phyloP scores from a whole-genome alignment of 1,284 basidiomycete genomes.

The Heterobasidion parviporum region DNA sequence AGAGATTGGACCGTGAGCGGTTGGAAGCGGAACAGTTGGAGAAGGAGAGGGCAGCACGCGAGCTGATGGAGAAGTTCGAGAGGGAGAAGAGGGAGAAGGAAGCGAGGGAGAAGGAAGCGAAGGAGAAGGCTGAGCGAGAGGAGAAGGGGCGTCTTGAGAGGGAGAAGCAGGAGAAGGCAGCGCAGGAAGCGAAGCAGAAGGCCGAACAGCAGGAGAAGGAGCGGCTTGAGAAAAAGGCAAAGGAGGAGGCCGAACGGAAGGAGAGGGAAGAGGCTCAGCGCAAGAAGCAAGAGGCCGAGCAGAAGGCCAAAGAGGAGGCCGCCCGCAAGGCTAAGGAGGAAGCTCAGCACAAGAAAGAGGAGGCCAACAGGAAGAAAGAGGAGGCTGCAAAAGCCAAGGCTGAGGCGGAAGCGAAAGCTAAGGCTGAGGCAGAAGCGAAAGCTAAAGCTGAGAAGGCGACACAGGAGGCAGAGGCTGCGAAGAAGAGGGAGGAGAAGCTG shows the following conservation, averaged over 20 bases:
- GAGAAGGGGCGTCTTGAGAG: too few relatives aligned
- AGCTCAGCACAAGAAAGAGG: too few relatives aligned
- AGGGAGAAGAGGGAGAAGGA: not conserved
- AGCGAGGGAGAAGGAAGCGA: slow-evolving; percentile 1
- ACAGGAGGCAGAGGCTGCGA: not conserved
- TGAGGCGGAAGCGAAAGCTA: not conserved
- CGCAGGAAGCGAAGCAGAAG: not conserved
- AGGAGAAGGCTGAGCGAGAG: slow-evolving; percentile 10
- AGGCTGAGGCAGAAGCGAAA: not conserved
- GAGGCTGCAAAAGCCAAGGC: not conserved
- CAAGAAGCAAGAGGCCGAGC: not conserved
- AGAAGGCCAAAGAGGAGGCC: not conserved
- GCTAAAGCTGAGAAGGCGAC: not conserved
- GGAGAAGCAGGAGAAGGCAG: slow-evolving; percentile 11
- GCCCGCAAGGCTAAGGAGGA: not conserved
- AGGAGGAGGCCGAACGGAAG: not conserved
- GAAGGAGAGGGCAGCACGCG: not conserved
- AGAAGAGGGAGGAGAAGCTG: not conserved
- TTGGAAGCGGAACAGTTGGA: not conserved
- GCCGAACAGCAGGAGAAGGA: too few relatives aligned
- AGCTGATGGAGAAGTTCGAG: not conserved
- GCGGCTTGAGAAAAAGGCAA: too few relatives aligned
- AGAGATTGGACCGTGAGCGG: not conserved
- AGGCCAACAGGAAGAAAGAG: not conserved
- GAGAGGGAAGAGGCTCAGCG: slow-evolving; percentile 1